Evolutionary conservation across 2,329 filamentous ascomycete genomes (phyloP), one percentile per base, ranked within the genome.

Genomic region (Metarhizium album): DNA sequence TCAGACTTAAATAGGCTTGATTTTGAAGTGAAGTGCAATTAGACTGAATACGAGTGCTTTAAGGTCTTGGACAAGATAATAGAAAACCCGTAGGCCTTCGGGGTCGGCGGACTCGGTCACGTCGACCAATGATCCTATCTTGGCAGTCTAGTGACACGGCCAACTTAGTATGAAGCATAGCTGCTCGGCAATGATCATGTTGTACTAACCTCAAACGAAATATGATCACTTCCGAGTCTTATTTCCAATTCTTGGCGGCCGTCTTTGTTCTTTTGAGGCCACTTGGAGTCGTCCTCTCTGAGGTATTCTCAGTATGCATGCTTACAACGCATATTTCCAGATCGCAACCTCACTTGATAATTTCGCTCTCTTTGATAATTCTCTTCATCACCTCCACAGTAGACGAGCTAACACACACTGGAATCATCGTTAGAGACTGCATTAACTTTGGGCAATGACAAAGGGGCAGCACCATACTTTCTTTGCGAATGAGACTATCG

Each of bases 231-330:
- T 42, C 91, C 93, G 51, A 98, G 67, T 46, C 90, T 80, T 53
- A 98, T 96, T 69, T 98, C 93, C 46, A 98, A 76, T 71, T 98
- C 93, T 67, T 98, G 93, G 56, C 91, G 82, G 35, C 93, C 93
- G 62, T 98, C 93, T 72, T 97, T 97, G 74, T 98, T 98, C 80
- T 97, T 98, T 69, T 94, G 89, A 1, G 93, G 93, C 93, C 93
- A 98, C 67, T 96, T 96, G 24, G 84, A 87, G 67, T 98, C 93
- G 65, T 98, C 93, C 82, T 98, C 93, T 74, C 89, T 95, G 59
- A 29, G 31, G 11, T 20, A 42, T 33, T 27, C 24, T 46, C 13
- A 56, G 49, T 40, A 29, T 18, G 11, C 11, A 29, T 11, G 13
- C 14, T 8, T 23, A 18, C 23, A 27, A 37, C 43, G n/a, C n/a